A percentile compares a stretch with the other conserved stretches of the same genome.
Conservation (phyloP, 352 stramenopile species). For the Phytophthora tentaculata region DNA sequence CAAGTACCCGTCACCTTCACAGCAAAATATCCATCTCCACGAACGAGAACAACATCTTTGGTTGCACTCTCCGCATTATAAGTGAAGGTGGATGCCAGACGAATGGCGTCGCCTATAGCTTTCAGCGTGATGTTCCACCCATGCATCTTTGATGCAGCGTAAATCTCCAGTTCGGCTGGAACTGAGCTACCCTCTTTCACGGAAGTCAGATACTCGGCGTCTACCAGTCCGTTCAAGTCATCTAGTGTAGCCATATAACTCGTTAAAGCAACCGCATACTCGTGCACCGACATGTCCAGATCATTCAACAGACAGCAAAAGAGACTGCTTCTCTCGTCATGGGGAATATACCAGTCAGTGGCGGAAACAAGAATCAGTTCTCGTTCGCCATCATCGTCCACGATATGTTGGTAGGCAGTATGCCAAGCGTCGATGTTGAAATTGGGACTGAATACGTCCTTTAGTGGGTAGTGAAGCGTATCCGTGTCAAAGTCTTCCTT, state of each 20-base stretch:
- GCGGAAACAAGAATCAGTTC: background rate
- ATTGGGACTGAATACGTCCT: background rate
- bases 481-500: constrained; percentile 6
- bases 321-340: constrained; percentile 1
- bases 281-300: background rate
- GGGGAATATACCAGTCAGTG: constrained; percentile 1
- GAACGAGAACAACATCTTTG: constrained; percentile 5
- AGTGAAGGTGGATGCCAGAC: constrained; percentile 4
- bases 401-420: constrained; percentile 4
- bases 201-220: background rate
- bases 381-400: background rate
- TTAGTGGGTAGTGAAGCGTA: constrained; percentile 4
- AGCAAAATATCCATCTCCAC: constrained; percentile 10
- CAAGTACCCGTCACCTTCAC: constrained; percentile 5
- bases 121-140: constrained; percentile 11
- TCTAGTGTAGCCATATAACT: constrained; percentile 9
- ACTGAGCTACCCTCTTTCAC: background rate
- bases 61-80: constrained; percentile 5
- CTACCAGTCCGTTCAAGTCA: constrained; percentile 4
- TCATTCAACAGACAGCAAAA: constrained; percentile 10
- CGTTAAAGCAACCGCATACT: background rate
- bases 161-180: constrained; percentile 8
- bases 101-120: constrained; percentile 1
- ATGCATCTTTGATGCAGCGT: constrained; percentile 12
- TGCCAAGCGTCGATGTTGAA: constrained; percentile 9